Conservation (phyloP, 768 basidiomycete genomes). For the Phylloporus sp. region DNA sequence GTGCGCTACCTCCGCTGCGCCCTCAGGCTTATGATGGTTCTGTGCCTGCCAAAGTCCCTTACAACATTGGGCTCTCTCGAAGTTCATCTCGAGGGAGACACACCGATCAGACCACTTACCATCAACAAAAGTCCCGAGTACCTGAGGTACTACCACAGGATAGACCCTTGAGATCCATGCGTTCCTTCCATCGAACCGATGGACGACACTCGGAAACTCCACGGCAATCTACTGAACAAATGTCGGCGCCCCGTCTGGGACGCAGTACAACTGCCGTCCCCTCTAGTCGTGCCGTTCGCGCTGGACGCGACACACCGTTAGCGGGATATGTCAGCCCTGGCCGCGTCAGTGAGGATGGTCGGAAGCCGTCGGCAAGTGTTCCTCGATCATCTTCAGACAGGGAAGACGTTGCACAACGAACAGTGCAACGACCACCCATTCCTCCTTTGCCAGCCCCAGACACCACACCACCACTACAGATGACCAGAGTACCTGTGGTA, state of each 20-base stretch:
- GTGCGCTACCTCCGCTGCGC: conserved; percentile 9
- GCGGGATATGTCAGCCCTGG: conserved; percentile 16
- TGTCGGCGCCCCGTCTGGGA: conserved; percentile 28
- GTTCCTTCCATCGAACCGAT: conserved; percentile 59
- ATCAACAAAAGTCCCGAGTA: conserved; percentile 22
- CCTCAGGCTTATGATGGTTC: conserved; percentile 11
- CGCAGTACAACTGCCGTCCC: conserved; percentile 35
- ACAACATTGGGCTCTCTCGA: conserved; percentile 15
- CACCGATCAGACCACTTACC: conserved; percentile 8
- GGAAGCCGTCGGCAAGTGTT: conserved; percentile 17
- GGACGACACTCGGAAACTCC: conserved; percentile 33
- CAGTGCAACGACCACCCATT: conserved; percentile 33
- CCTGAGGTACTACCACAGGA: conserved; percentile 20
- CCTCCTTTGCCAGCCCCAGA: conserved; percentile 37
- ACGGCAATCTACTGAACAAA: conserved; percentile 31
- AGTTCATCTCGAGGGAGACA: conserved; percentile 20
- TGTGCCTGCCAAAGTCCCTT: conserved; percentile 1
- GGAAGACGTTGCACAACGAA: conserved; percentile 22
- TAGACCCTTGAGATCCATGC: conserved; percentile 42
- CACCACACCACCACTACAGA: conserved; percentile 30
- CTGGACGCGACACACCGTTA: conserved; percentile 14
- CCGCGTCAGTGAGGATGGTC: conserved; percentile 27
- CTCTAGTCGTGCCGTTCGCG: conserved; percentile 10
- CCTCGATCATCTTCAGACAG: conserved; percentile 24
- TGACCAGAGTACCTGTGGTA: conserved; percentile 31